These are phyloP conservation scores for Wickerhamomyces sp. DNA, from an alignment of 1,139 yeast species.

Conservation along the genomic window DNA sequence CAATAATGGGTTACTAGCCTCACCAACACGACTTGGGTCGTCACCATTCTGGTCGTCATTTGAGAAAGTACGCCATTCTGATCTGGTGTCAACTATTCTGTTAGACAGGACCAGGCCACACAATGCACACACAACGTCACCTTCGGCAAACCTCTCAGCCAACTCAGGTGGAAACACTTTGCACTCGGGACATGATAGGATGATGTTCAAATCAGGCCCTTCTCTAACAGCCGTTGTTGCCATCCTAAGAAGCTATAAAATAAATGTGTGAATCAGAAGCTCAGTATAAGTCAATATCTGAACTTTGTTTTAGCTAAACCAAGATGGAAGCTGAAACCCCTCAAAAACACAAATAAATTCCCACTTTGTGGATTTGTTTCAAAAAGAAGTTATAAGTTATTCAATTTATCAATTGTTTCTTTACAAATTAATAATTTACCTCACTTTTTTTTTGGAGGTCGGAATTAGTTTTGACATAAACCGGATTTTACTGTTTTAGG, in stretches of 20 bases:
- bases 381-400: no score
- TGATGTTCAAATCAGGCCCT: conserved; percentile 81
- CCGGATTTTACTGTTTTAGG: conserved; percentile 2
- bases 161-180: conserved; percentile 93
- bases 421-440: no score
- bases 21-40: conserved; percentile 99
- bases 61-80: conserved; percentile 97
- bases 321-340: background rate
- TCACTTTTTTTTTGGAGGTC: background rate
- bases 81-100: conserved; percentile 88
- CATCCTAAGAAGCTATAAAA: background rate
- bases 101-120: conserved; percentile 94
- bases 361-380: background rate
- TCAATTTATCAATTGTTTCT: no score
- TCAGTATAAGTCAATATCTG: conserved; percentile 10
- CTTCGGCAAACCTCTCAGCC: conserved; percentile 93
- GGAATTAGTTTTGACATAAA: background rate
- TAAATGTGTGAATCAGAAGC: background rate
- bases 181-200: conserved; percentile 93
- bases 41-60: conserved; percentile 98
- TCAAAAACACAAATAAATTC: background rate
- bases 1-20: conserved; percentile 90
- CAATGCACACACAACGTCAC: conserved; percentile 95
- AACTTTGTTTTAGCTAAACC: conserved; percentile 1
- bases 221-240: conserved; percentile 23